These are phyloP conservation scores for Amanita thiersii DNA, from an alignment of 768 basidiomycete species.

Conservation along the genomic window DNA sequence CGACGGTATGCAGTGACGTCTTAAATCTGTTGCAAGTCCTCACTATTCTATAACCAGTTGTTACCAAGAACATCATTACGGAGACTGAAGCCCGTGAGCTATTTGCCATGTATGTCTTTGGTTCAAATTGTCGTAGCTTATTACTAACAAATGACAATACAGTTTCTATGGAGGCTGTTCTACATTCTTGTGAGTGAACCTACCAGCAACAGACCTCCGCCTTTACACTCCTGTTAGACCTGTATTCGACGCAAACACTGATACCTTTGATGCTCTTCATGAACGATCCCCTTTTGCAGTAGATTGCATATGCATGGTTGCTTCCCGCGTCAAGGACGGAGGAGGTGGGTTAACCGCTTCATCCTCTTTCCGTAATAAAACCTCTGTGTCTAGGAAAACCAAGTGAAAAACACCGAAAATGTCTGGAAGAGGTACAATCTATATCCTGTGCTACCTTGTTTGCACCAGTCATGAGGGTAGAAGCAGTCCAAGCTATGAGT, in stretches of 20 bases:
- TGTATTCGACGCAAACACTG: conserved; percentile 74
- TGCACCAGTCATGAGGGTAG: conserved; percentile 73
- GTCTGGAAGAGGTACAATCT: conserved; percentile 76
- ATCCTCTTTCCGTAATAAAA: conserved; percentile 6
- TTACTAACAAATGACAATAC: conserved; percentile 9
- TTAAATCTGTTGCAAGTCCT: conserved; percentile 3
- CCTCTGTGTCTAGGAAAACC: conserved; percentile 42
- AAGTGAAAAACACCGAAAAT: conserved; percentile 66
- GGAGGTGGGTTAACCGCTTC: conserved; percentile 48
- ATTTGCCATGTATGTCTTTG: conserved; percentile 62
- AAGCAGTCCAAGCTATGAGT: conserved; percentile 95
- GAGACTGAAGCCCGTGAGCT: conserved; percentile 82
- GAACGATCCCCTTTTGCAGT: conserved; percentile 91
- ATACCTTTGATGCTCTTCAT: conserved; percentile 82
- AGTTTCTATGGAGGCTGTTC: conserved; percentile 94
- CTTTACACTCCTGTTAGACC: conserved; percentile 33
- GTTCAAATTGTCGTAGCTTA: conserved; percentile 6
- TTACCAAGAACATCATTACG: conserved; percentile 73
- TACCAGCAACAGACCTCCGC: background rate
- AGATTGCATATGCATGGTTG: conserved; percentile 90
- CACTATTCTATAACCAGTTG: conserved; percentile 39
- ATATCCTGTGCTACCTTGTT: conserved; percentile 86
- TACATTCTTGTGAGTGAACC: conserved; percentile 48
- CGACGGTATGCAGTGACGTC: conserved; percentile 46
- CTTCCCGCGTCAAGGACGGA: conserved; percentile 83